These are phyloP conservation scores for Macadamia integrifolia DNA, from an alignment of 164 flowering plant species.

Conservation along the genomic window DNA sequence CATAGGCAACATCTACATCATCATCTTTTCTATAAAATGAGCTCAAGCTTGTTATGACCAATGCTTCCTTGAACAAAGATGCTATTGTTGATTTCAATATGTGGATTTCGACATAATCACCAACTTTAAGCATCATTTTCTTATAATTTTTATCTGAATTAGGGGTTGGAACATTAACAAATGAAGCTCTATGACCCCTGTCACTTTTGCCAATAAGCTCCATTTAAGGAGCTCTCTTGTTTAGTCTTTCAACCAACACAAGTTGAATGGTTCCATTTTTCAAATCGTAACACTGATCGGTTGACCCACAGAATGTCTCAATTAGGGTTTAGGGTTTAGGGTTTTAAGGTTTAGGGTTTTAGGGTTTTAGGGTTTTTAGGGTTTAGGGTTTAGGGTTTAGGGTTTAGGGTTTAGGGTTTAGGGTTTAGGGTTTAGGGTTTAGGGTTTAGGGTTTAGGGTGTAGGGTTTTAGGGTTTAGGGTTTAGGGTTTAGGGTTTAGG, in stretches of 20 bases:
- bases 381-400: too few relatives aligned
- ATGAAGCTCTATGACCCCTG: slow-evolving; percentile 70
- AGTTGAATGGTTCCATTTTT: slow-evolving; percentile 75
- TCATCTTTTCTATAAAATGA: slow-evolving; percentile 33
- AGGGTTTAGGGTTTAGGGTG: too few relatives aligned
- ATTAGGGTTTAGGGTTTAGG: slow-evolving; percentile 29
- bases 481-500: too few relatives aligned
- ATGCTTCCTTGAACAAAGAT: slow-evolving; percentile 75
- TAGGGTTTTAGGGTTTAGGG: too few relatives aligned
- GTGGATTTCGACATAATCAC: slow-evolving; percentile 88
- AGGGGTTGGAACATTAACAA: slow-evolving; percentile 43
- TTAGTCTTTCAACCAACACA: slow-evolving; percentile 83
- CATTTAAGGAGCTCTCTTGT: slow-evolving; percentile 88
- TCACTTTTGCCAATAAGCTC: slow-evolving; percentile 94
- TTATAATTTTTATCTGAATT: slow-evolving; percentile 20
- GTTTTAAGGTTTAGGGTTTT: too few relatives aligned
- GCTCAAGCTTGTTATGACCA: slow-evolving; percentile 65
- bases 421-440: too few relatives aligned
- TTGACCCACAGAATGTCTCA: slow-evolving; percentile 77
- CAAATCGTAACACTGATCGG: slow-evolving; percentile 76
- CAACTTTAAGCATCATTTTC: slow-evolving; percentile 47
- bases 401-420: too few relatives aligned
- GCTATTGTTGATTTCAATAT: slow-evolving; percentile 72
- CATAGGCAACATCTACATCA: too few relatives aligned
- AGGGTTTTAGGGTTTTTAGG: too few relatives aligned